Percentiles rank a stretch among this genome's conserved stretches.
These are phyloP conservation scores for Xylariaceae sp. DNA, from an alignment of 2,329 filamentous ascomycete species.

Conservation along the genomic window DNA sequence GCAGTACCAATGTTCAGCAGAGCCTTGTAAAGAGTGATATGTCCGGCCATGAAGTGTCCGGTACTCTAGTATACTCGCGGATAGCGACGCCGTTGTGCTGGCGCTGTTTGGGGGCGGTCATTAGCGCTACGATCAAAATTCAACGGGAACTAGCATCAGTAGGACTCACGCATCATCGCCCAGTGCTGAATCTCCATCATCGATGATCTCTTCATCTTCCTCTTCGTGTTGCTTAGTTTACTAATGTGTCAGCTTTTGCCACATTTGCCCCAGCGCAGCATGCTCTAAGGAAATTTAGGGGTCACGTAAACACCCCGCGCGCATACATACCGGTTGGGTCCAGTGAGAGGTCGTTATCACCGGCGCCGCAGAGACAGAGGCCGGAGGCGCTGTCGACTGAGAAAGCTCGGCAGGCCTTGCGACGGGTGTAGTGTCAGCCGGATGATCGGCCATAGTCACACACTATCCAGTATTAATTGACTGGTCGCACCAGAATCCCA, in stretches of 20 bases:
- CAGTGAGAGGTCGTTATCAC: conserved; percentile 22
- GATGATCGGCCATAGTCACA: background rate
- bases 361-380: conserved; percentile 18
- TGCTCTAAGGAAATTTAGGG: background rate
- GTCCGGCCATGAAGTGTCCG: conserved; percentile 40
- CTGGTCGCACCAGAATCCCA: too few relatives aligned
- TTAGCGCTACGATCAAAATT: conserved; percentile 9
- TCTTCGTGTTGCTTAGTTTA: conserved; percentile 24
- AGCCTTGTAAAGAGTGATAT: conserved; percentile 37
- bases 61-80: conserved; percentile 40
- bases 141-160: background rate
- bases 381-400: conserved; percentile 12
- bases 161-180: conserved; percentile 37
- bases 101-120: conserved; percentile 16
- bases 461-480: too few relatives aligned
- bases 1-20: conserved; percentile 37
- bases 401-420: conserved; percentile 6
- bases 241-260: conserved; percentile 16
- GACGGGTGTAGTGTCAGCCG: background rate
- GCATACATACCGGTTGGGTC: conserved; percentile 25
- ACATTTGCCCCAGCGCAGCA: background rate
- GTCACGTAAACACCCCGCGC: background rate
- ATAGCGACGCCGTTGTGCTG: conserved; percentile 37
- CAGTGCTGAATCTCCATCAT: conserved; percentile 36
- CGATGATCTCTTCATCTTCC: conserved; percentile 24